Conservation (phyloP, 1,284 basidiomycete species). For the Sanghuangporus baumii region DNA sequence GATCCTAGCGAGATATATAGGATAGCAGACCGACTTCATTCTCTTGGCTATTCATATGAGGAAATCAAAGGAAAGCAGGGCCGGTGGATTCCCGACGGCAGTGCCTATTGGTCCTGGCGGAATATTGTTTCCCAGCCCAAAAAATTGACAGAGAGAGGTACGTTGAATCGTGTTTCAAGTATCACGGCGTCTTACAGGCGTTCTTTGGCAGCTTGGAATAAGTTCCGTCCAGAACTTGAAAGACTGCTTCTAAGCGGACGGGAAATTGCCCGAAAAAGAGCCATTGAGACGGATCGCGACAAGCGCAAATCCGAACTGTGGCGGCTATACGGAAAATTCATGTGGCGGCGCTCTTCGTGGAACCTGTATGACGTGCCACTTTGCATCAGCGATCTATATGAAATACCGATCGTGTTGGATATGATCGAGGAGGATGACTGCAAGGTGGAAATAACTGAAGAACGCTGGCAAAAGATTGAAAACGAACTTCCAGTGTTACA, state of each 20-base stretch:
- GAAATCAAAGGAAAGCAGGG: too few relatives aligned
- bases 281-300: not conserved
- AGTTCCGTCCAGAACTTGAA: not conserved
- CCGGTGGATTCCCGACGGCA: not conserved
- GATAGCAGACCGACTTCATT: too few relatives aligned
- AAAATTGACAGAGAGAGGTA: not conserved
- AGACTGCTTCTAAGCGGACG: not conserved
- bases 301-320: not conserved
- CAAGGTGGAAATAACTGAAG: not conserved
- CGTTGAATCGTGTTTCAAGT: not conserved
- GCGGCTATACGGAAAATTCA: not conserved
- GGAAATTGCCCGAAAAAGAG: not conserved
- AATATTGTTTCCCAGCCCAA: not conserved
- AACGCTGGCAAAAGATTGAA: not conserved
- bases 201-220: not conserved
- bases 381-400: not conserved
- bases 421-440: slow-evolving; percentile 2
- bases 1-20: too few relatives aligned
- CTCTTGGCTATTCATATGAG: too few relatives aligned
- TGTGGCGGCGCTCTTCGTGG: not conserved
- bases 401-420: not conserved
- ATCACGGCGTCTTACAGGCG: not conserved
- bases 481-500: not conserved
- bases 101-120: not conserved
- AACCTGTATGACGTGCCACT: not conserved